Base-by-base conservation (phyloP, 2,329 filamentous ascomycete genomes). In the Xylaria sp. region DNA sequence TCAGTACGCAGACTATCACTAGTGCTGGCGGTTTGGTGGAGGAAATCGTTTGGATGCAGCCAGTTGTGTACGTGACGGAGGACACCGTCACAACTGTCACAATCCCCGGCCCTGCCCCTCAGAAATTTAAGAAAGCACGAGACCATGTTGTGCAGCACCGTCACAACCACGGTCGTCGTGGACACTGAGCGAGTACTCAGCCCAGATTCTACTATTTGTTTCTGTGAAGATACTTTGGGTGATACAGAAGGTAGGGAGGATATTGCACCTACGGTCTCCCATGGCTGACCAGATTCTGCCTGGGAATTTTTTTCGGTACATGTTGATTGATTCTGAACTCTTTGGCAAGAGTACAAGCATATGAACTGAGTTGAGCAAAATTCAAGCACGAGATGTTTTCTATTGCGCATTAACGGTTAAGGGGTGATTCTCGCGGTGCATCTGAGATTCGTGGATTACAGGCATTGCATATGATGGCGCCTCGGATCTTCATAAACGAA, bases 41-140 rank as follows among this genome's bases (percentile, higher is more conserved):
- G 69, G 85, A 89, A 79, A 83, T 90, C 24, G 77, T 88, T 12
- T 88, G 86, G 84, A 84, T 86, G 61, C 82, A 89, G 78, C 82
- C 86, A 54, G 74, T 84, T 4, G 82, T 88, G 32, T 88, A 84
- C 60, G 84, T 88, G 17, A 88, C 85, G 0, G 78, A 83, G 63
- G 76, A 82, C 30, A 75, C 80, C 14, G 80, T 81, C 27, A 76
- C 79, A 24, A 82, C 82, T 2, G 78, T 81, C 2, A 84, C 84
- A 2, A 76, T 80, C 4, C 84, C 84, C 0, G 78, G 82, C 11
- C 76, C 78, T 30, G 76, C 79, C 7, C 75, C 65, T 12, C 63
- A 71, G 59, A 70, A 75, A n/a, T 61, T 72, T 19, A 78, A 76
- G 45, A 69, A 76, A 11, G 77, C 76, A 30, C 76, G 75, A n/a